A percentile compares a stretch with the other conserved stretches of the same genome.
These are phyloP conservation scores for Acorus calamus DNA, from an alignment of 106 monocot species.

Conservation along the genomic window DNA sequence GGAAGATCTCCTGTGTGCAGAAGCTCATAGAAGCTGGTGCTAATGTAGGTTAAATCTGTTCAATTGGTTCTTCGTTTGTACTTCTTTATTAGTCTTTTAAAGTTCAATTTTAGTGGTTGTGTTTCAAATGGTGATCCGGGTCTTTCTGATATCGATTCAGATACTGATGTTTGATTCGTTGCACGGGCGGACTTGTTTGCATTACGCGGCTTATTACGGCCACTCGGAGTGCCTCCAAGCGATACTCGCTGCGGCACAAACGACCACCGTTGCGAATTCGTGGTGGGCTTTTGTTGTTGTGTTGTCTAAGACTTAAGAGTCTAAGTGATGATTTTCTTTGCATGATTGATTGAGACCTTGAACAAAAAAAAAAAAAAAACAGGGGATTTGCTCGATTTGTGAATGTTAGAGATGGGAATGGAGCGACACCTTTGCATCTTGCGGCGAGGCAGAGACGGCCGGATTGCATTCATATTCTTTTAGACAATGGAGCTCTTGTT, in stretches of 20 bases:
- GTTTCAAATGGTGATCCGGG: background rate
- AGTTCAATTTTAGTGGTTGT: background rate
- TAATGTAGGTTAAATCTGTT: slow-evolving; percentile 34
- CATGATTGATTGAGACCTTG: too few relatives aligned
- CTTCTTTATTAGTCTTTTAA: background rate
- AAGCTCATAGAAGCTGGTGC: slow-evolving; percentile 76
- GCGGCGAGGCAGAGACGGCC: slow-evolving; percentile 57
- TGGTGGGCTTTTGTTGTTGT: slow-evolving; percentile 32
- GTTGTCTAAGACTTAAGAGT: background rate
- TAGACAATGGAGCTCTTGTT: slow-evolving; percentile 85
- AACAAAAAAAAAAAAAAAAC: background rate
- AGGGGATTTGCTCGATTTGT: slow-evolving; percentile 98
- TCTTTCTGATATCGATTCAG: slow-evolving; percentile 17
- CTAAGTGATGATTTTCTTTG: too few relatives aligned
- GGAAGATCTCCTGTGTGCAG: slow-evolving; percentile 65
- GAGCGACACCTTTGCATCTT: slow-evolving; percentile 88
- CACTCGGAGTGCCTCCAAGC: slow-evolving; percentile 72
- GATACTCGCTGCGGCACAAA: slow-evolving; percentile 56
- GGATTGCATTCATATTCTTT: slow-evolving; percentile 49
- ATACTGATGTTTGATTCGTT: slow-evolving; percentile 88
- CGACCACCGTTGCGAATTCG: slow-evolving; percentile 52
- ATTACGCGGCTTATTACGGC: slow-evolving; percentile 84
- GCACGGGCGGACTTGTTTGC: slow-evolving; percentile 79
- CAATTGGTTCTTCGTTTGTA: background rate
- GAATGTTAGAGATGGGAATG: slow-evolving; percentile 74